Conservation (phyloP, 768 basidiomycete species). For the Podaxis sp. region DNA sequence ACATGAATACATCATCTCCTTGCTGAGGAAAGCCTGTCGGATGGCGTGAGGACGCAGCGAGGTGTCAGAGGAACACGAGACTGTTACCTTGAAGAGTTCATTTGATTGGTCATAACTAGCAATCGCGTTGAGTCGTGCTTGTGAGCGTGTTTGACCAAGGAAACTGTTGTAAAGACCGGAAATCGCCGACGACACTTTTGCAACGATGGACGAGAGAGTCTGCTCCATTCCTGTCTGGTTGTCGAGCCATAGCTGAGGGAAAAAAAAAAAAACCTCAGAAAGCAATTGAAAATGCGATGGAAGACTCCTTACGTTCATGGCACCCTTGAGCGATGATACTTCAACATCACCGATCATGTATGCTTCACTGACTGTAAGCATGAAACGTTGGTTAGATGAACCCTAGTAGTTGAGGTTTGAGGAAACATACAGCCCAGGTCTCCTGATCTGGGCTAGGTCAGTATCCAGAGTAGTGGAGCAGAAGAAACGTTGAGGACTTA, state of each 20-base stretch:
- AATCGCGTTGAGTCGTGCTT: conserved; percentile 74
- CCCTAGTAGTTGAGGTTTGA: neutral
- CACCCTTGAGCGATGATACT: conserved; percentile 52
- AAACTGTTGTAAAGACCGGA: conserved; percentile 67
- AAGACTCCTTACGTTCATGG: conserved; percentile 52
- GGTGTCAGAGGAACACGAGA: conserved; percentile 3
- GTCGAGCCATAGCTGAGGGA: conserved; percentile 60
- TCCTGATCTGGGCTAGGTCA: conserved; percentile 38
- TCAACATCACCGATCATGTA: conserved; percentile 71
- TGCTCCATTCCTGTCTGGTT: conserved; percentile 57
- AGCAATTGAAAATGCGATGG: conserved; percentile 4
- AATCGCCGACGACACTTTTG: conserved; percentile 51
- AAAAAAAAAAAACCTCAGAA: neutral
- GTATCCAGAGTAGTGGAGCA: conserved; percentile 13
- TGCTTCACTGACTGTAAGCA: conserved; percentile 59
- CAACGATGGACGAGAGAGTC: conserved; percentile 52
- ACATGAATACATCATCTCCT: conserved; percentile 95
- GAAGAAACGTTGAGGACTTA: conserved; percentile 27
- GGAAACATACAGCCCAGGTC: conserved; percentile 59
- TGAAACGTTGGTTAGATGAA: conserved; percentile 11
- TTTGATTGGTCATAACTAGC: conserved; percentile 94
- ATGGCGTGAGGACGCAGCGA: conserved; percentile 8
- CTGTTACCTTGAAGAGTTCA: conserved; percentile 68
- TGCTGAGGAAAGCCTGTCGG: conserved; percentile 66
- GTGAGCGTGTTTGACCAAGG: conserved; percentile 67